Conservation (phyloP, 225 moss, liverwort and hornwort species). For the Sphagnum contortum region DNA sequence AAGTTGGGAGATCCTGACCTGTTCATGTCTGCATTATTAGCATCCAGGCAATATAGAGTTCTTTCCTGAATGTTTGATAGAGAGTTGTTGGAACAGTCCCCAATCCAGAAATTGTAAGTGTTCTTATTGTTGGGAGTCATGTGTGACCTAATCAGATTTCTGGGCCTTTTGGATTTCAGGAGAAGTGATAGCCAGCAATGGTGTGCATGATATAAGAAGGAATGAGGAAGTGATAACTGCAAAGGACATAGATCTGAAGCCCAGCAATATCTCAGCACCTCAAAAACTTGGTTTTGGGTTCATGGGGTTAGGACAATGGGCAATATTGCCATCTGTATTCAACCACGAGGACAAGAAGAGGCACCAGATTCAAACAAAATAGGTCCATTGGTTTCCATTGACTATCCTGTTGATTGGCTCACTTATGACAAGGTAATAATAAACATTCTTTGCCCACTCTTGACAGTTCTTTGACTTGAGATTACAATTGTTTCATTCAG, state of each 20-base stretch:
- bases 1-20: conserved; percentile 11
- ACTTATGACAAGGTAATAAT: conserved; percentile 73
- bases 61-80: no score
- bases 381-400: conserved; percentile 76
- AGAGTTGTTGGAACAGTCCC: no score
- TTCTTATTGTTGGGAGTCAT: no score
- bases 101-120: no score
- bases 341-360: conserved; percentile 90
- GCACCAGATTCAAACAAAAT: conserved; percentile 59
- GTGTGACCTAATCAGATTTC: no score
- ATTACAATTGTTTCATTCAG: no score
- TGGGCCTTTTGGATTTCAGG: no score
- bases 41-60: no score
- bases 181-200: conserved; percentile 49
- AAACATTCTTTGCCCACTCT: no score
- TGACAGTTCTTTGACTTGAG: no score
- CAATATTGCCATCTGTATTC: conserved; percentile 75
- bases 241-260: conserved; percentile 45
- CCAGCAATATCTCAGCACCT: conserved; percentile 72
- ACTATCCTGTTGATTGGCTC: conserved; percentile 86
- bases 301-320: conserved; percentile 72
- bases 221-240: conserved; percentile 26
- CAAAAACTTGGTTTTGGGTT: conserved; percentile 92
- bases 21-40: no score
- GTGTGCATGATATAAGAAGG: conserved; percentile 31